These are phyloP conservation scores for Bretschneidera sinensis DNA, from an alignment of 345 rosid species.

Conservation along the genomic window DNA sequence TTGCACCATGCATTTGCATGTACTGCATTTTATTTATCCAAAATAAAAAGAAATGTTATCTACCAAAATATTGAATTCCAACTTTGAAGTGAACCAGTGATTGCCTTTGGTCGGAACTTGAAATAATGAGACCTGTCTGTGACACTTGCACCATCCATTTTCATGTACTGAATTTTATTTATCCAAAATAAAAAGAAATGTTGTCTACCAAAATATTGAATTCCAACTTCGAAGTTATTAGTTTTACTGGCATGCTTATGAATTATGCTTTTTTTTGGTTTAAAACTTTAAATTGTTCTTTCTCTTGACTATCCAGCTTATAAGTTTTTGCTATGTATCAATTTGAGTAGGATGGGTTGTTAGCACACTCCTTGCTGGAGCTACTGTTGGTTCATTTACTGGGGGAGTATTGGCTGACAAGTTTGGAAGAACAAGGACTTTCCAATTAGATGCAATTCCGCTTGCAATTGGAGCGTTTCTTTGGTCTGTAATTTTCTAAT, in stretches of 20 bases:
- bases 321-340: constrained; percentile 9
- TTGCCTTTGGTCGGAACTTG: too few relatives aligned
- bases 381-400: constrained; percentile 90
- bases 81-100: too few relatives aligned
- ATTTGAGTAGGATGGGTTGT: constrained; percentile 86
- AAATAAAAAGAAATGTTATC: too few relatives aligned
- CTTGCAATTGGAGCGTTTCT: constrained; percentile 81
- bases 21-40: not conserved
- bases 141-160: too few relatives aligned
- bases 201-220: too few relatives aligned
- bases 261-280: too few relatives aligned
- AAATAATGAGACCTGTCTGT: not conserved
- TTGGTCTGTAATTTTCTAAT: constrained; percentile 40
- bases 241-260: too few relatives aligned
- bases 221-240: too few relatives aligned
- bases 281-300: not conserved
- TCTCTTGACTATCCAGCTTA: constrained; percentile 6
- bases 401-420: constrained; percentile 94
- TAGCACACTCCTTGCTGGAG: constrained; percentile 95
- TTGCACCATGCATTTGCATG: too few relatives aligned
- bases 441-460: constrained; percentile 92
- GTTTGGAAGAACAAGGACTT: constrained; percentile 91
- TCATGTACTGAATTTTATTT: too few relatives aligned
- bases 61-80: too few relatives aligned
- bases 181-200: too few relatives aligned